phyloP scores from a whole-genome alignment of 2,329 filamentous ascomycete genomes.

The Epichloe sylvatica region DNA sequence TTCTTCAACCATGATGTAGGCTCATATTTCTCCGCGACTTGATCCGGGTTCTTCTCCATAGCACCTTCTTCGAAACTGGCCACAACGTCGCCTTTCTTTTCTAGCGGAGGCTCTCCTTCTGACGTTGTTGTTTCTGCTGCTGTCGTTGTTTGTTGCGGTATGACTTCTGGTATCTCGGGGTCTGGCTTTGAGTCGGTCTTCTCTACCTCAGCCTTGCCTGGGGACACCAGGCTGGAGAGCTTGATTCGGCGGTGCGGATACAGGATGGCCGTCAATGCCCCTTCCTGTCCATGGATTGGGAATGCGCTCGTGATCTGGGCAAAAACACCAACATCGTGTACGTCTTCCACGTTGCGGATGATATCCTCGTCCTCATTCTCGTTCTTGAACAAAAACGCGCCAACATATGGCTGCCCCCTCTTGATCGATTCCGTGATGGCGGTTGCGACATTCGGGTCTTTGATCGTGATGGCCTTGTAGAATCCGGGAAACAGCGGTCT shows the following conservation, averaged over 20 bases:
- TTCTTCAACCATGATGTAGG: slow-evolving; percentile 83
- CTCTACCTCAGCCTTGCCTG: slow-evolving; percentile 37
- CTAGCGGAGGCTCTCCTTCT: slow-evolving; percentile 38
- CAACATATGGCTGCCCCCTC: slow-evolving; percentile 91
- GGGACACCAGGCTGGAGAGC: slow-evolving; percentile 69
- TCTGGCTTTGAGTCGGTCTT: slow-evolving; percentile 38
- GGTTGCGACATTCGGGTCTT: slow-evolving; percentile 77
- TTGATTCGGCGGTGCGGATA: slow-evolving; percentile 93
- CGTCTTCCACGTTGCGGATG: slow-evolving; percentile 79
- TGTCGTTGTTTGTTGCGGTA: slow-evolving; percentile 33
- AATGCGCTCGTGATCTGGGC: slow-evolving; percentile 96
- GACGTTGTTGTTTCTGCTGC: slow-evolving; percentile 10
- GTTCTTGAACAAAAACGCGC: slow-evolving; percentile 93
- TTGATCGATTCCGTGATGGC: slow-evolving; percentile 96
- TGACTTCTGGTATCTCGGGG: slow-evolving; percentile 40
- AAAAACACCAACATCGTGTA: slow-evolving; percentile 92
- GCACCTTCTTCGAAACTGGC: slow-evolving; percentile 86
- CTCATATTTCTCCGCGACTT: slow-evolving; percentile 50
- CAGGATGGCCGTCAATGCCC: slow-evolving; percentile 77
- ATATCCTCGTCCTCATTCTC: slow-evolving; percentile 87
- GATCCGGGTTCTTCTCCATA: slow-evolving; percentile 44
- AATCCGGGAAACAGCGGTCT: slow-evolving; percentile 92
- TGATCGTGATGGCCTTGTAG: slow-evolving; percentile 96
- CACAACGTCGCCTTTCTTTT: slow-evolving; percentile 85
- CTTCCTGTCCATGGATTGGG: slow-evolving; percentile 73